These are phyloP conservation scores for Syzygium aromaticum DNA, from an alignment of 345 rosid genomes.

Conservation along the genomic window DNA sequence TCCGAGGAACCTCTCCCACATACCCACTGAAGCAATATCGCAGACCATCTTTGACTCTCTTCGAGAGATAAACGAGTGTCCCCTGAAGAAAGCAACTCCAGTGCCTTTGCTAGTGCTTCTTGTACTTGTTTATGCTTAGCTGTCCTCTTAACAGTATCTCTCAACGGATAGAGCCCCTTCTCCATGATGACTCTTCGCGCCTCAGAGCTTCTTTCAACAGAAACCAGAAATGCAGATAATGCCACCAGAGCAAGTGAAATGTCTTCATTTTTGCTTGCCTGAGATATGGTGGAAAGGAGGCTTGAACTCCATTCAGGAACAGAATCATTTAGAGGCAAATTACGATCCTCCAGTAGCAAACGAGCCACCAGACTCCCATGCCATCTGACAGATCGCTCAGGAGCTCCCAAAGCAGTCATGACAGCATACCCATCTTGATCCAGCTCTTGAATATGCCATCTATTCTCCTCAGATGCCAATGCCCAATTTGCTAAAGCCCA, in stretches of 20 bases:
- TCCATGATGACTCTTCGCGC: slow-evolving; percentile 63
- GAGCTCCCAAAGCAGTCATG: slow-evolving; percentile 82
- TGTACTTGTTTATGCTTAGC: slow-evolving; percentile 60
- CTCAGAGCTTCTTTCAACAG: slow-evolving; percentile 69
- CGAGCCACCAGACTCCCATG: slow-evolving; percentile 93
- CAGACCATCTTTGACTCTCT: slow-evolving; percentile 94
- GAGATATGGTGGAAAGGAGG: slow-evolving; percentile 75
- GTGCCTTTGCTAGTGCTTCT: slow-evolving; percentile 81
- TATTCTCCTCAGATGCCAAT: slow-evolving; percentile 76
- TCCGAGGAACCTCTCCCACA: slow-evolving; percentile 56
- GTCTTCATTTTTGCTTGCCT: slow-evolving; percentile 80
- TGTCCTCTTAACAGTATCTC: slow-evolving; percentile 66
- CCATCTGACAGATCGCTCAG: slow-evolving; percentile 99
- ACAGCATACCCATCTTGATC: slow-evolving; percentile 86
- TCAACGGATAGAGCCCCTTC: slow-evolving; percentile 81
- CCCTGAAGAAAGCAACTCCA: slow-evolving; percentile 61
- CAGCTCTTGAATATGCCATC: slow-evolving; percentile 79
- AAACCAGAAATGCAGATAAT: slow-evolving; percentile 74
- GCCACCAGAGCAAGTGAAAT: slow-evolving; percentile 74
- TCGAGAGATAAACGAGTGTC: slow-evolving; percentile 65
- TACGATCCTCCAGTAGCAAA: slow-evolving; percentile 72
- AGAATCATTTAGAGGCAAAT: slow-evolving; percentile 74
- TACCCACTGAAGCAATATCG: slow-evolving; percentile 75
- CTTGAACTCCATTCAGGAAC: slow-evolving; percentile 90
- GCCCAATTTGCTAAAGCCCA: slow-evolving; percentile 99